phyloP scores from a whole-genome alignment of 2,329 filamentous ascomycete genomes.

The Sclerotinia spermophila region DNA sequence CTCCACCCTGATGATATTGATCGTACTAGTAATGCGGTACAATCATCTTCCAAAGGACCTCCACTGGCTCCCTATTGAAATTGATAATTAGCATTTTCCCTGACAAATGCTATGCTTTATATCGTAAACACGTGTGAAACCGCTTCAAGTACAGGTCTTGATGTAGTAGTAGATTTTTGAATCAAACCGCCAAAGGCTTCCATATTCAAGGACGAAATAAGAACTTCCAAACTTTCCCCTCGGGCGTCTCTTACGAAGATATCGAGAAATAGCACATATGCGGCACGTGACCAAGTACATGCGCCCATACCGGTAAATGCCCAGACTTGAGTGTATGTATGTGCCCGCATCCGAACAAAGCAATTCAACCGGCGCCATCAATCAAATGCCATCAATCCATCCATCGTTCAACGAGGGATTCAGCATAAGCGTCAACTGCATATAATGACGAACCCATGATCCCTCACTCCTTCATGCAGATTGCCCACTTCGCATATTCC shows the following conservation, averaged over 20 bases:
- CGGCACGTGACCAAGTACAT: not conserved
- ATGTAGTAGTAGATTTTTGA: not conserved
- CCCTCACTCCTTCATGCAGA: not conserved
- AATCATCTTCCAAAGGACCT: conserved; percentile 84
- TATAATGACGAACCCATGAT: not conserved
- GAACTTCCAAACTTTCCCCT: not conserved
- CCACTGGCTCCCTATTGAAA: conserved; percentile 73
- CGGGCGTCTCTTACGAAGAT: not conserved
- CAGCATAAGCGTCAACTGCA: not conserved
- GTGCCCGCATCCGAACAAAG: not conserved
- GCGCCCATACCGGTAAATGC: not conserved
- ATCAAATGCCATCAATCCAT: not conserved
- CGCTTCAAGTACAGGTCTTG: not conserved
- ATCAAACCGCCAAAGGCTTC: conserved; percentile 32
- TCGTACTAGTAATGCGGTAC: conserved; percentile 80
- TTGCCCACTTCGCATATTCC: not conserved
- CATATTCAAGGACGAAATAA: not conserved
- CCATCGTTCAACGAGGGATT: not conserved
- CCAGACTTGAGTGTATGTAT: not conserved
- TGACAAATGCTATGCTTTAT: not conserved
- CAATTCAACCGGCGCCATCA: not conserved
- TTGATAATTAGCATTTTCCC: not conserved
- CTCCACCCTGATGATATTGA: conserved; percentile 76
- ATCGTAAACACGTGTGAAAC: not conserved
- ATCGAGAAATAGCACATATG: not conserved